Evolutionary conservation across 2,329 filamentous ascomycete species (phyloP).

Genomic region (Xylariaceae sp.): DNA sequence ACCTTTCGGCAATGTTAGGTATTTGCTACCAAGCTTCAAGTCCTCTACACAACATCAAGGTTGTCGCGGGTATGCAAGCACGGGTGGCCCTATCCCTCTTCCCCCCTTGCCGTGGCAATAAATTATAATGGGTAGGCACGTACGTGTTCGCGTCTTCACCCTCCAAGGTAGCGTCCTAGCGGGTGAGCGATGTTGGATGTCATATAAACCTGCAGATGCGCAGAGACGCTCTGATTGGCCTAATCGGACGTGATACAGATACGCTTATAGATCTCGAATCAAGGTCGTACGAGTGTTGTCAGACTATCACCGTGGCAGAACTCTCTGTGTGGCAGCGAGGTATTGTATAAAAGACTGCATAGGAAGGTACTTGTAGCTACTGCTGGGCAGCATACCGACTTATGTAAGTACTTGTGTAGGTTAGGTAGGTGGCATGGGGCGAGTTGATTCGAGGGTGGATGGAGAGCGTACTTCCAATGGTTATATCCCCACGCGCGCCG

Average conservation of each 20-base stretch:
- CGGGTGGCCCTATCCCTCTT: conserved; percentile 13
- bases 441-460: not conserved
- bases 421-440: not conserved
- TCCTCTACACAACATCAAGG: conserved; percentile 13
- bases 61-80: conserved; percentile 16
- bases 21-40: no score
- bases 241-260: conserved; percentile 10
- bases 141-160: conserved; percentile 15
- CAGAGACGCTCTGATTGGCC: conserved; percentile 4
- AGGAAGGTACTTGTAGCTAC: no score
- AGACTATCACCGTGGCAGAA: not conserved
- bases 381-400: no score
- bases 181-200: conserved; percentile 13
- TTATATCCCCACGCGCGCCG: not conserved
- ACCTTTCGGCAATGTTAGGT: conserved; percentile 3
- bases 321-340: not conserved
- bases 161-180: conserved; percentile 14
- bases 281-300: conserved; percentile 12
- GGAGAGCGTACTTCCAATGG: not conserved
- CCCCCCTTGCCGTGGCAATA: conserved; percentile 11
- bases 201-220: conserved; percentile 14
- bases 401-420: no score
- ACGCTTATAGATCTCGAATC: conserved; percentile 12
- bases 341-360: no score
- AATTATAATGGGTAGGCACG: conserved; percentile 11